Conservation (phyloP, 768 basidiomycete genomes). For the Boletus coccyginus region DNA sequence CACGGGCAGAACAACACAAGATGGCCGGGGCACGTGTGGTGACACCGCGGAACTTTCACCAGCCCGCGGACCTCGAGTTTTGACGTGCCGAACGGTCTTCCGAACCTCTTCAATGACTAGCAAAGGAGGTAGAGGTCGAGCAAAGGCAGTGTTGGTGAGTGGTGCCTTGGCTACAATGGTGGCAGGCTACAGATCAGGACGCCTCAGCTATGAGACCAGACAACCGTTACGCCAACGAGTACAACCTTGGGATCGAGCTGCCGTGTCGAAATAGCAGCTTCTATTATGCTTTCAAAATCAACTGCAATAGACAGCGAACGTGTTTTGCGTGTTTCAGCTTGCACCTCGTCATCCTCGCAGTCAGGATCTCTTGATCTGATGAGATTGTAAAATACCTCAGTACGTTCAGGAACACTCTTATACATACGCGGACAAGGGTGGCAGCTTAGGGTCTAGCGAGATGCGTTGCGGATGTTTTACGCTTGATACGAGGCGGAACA, state of each 20-base stretch:
- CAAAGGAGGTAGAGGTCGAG: conserved; percentile 13
- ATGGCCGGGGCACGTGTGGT: conserved; percentile 22
- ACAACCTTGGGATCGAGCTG: conserved; percentile 19
- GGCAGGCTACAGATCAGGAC: conserved; percentile 8
- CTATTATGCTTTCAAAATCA: conserved; percentile 29
- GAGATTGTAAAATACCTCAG: background rate
- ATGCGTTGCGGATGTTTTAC: conserved; percentile 33
- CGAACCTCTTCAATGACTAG: conserved; percentile 23
- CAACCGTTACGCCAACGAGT: background rate
- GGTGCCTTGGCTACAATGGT: conserved; percentile 9
- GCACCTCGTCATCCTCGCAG: conserved; percentile 43
- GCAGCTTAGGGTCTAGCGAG: conserved; percentile 42
- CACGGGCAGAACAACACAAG: conserved; percentile 19
- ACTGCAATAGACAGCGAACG: conserved; percentile 42
- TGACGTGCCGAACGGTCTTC: background rate
- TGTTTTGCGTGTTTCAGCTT: conserved; percentile 42
- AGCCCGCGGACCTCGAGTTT: background rate
- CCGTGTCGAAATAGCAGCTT: conserved; percentile 18
- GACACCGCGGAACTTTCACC: conserved; percentile 5
- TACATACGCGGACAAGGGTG: conserved; percentile 36
- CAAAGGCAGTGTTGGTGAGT: background rate
- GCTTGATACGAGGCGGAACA: conserved; percentile 49
- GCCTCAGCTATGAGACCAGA: background rate
- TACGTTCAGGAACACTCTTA: background rate
- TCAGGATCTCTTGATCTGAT: conserved; percentile 48